Evolutionary conservation across 192 early-diverging fungal genomes (phyloP).

Genomic region (Coemansia reversa): DNA sequence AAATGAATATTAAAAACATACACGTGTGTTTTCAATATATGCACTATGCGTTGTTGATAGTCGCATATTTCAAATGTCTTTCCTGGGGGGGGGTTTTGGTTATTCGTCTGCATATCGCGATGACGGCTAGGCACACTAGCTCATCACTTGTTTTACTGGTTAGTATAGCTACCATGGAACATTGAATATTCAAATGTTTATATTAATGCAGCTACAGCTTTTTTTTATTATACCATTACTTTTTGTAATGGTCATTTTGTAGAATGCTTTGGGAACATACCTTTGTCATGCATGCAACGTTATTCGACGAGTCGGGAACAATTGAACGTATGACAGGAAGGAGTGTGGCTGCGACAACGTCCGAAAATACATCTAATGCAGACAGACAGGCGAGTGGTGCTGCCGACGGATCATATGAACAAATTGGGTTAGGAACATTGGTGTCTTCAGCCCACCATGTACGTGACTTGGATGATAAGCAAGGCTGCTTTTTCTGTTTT

Average conservation of each 20-base stretch:
- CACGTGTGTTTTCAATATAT: neutral
- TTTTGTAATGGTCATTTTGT: slow-evolving; percentile 4
- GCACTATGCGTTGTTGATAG: neutral
- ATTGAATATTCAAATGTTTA: neutral
- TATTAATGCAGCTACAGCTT: neutral
- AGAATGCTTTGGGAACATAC: slow-evolving; percentile 20
- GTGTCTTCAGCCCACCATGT: slow-evolving; percentile 21
- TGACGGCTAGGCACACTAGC: neutral
- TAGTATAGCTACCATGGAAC: neutral
- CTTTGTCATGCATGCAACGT: slow-evolving; percentile 32
- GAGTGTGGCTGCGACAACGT: neutral
- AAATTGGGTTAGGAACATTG: slow-evolving; percentile 11
- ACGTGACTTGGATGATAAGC: slow-evolving; percentile 19
- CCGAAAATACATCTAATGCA: neutral
- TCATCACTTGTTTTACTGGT: neutral
- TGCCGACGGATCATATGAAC: neutral
- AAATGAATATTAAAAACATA: neutral
- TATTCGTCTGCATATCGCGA: neutral
- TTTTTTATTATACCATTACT: neutral
- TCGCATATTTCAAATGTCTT: neutral
- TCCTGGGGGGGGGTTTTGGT: neutral
- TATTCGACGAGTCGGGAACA: slow-evolving; percentile 31
- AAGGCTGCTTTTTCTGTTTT: slow-evolving; percentile 37
- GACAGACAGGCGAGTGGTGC: slow-evolving; percentile 1
- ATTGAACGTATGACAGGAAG: slow-evolving; percentile 10